Evolutionary conservation across 257 asterid species (phyloP).

Genomic region (Jasminum sambac): DNA sequence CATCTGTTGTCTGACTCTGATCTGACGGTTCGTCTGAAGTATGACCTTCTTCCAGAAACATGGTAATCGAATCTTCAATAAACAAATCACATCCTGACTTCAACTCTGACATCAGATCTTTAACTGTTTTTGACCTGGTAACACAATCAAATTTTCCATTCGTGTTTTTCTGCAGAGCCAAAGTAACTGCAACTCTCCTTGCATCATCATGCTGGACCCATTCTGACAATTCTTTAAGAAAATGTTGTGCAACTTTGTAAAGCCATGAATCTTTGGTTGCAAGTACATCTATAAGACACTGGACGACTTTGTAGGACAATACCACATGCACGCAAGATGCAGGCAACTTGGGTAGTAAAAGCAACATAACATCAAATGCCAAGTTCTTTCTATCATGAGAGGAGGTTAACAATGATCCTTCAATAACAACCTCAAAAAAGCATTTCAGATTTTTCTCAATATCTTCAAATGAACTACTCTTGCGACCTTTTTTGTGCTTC

Average conservation of each 20-base stretch:
- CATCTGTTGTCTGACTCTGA: conserved; percentile 98
- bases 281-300: conserved; percentile 84
- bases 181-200: conserved; percentile 77
- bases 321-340: conserved; percentile 51
- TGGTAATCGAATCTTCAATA: conserved; percentile 59
- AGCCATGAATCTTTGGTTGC: conserved; percentile 88
- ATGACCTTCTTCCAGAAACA: conserved; percentile 86
- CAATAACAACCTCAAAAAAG: conserved; percentile 74
- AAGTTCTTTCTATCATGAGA: conserved; percentile 95
- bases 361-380: conserved; percentile 72
- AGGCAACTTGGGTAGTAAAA: conserved; percentile 77
- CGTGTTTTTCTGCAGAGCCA: conserved; percentile 90
- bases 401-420: conserved; percentile 78
- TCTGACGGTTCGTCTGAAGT: conserved; percentile 95
- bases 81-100: conserved; percentile 75
- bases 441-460: conserved; percentile 54
- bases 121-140: conserved; percentile 78
- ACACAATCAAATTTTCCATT: conserved; percentile 80
- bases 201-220: conserved; percentile 73
- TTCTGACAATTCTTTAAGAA: conserved; percentile 72
- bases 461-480: conserved; percentile 61
- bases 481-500: conserved; percentile 78
- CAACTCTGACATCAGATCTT: conserved; percentile 73
- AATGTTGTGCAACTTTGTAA: conserved; percentile 74
- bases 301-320: conserved; percentile 77